Base-by-base conservation (phyloP, 768 basidiomycete genomes). In the Atractiella rhizophila region DNA sequence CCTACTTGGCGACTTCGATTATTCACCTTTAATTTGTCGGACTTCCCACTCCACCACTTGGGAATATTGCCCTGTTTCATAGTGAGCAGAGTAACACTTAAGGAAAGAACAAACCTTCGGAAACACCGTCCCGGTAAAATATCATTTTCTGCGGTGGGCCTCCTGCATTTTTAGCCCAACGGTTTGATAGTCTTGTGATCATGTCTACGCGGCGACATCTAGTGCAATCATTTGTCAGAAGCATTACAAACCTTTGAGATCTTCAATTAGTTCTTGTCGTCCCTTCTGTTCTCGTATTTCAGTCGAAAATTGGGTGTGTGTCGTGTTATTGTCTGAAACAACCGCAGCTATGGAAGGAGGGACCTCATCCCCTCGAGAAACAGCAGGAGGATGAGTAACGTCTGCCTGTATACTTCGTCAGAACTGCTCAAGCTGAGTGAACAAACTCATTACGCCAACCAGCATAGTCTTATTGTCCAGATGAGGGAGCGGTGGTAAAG, bases 41-140 rank as follows among this genome's bases (percentile, higher is more conserved):
- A 47, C 35, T 39, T 50, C 49, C 19, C 20, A 28, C 8, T 45
- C 36, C 5, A 50, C 45, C 15, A 47, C 43, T n/a, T n/a, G n/a
- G n/a, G n/a, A n/a, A n/a, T n/a, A n/a, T n/a, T n/a, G n/a, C n/a
- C n/a, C n/a, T n/a, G n/a, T n/a, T n/a, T n/a, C n/a, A n/a, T n/a
- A n/a, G n/a, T n/a, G n/a, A n/a, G n/a, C n/a, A n/a, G n/a, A n/a
- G n/a, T n/a, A n/a, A n/a, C n/a, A n/a, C n/a, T n/a, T n/a, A n/a
- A 1, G 34, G 40, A 3, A 28, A 36, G 24, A 33, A 33, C 41
- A 47, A 44, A 13, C 49, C 49, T 16, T 50, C 49, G 20, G 30
- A 32, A 25, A 46, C 42, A 5, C 48, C 48, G 21, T 46, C 38
- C n/a, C 40, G 28, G 16, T 4, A 4, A 18, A 27, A 21, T n/a